Conservation (phyloP, 2,329 filamentous ascomycete species). For the Amesomyces nigricolor region DNA sequence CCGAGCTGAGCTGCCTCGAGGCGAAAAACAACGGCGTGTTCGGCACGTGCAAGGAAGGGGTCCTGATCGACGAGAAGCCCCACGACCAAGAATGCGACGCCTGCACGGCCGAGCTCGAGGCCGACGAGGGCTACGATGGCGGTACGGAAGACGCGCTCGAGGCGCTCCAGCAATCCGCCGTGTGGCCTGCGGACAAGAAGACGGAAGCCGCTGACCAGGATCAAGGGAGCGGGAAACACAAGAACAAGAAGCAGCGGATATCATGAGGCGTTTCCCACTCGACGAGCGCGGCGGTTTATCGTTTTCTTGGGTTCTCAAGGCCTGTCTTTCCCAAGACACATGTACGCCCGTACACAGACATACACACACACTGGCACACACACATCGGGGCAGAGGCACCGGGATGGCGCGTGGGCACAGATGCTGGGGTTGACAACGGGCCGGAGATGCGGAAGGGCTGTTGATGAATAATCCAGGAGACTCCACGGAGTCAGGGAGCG, state of each 20-base stretch:
- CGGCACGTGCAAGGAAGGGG: slow-evolving; percentile 39
- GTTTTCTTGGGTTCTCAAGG: neutral
- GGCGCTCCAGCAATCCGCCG: slow-evolving; percentile 9
- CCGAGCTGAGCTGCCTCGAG: slow-evolving; percentile 44
- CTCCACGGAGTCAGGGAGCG: too few species aligned
- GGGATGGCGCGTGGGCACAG: too few species aligned
- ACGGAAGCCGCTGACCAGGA: slow-evolving; percentile 17
- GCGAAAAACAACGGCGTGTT: slow-evolving; percentile 45
- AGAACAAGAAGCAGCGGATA: slow-evolving; percentile 24
- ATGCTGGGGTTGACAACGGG: too few species aligned
- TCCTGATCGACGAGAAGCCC: slow-evolving; percentile 38
- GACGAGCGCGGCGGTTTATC: neutral
- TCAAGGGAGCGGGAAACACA: slow-evolving; percentile 19
- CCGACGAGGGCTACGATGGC: slow-evolving; percentile 36
- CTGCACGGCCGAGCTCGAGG: slow-evolving; percentile 40
- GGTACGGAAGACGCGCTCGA: slow-evolving; percentile 30
- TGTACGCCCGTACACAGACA: neutral
- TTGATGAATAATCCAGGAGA: too few species aligned
- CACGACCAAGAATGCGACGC: slow-evolving; percentile 45
- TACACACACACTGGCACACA: too few species aligned
- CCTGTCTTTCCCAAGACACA: neutral
- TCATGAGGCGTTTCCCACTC: slow-evolving; percentile 9
- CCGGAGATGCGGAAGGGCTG: too few species aligned
- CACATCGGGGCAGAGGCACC: too few species aligned
- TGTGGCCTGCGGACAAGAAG: slow-evolving; percentile 8